Base-by-base conservation (phyloP, 257 asterid species). In the Apocynum venetum region DNA sequence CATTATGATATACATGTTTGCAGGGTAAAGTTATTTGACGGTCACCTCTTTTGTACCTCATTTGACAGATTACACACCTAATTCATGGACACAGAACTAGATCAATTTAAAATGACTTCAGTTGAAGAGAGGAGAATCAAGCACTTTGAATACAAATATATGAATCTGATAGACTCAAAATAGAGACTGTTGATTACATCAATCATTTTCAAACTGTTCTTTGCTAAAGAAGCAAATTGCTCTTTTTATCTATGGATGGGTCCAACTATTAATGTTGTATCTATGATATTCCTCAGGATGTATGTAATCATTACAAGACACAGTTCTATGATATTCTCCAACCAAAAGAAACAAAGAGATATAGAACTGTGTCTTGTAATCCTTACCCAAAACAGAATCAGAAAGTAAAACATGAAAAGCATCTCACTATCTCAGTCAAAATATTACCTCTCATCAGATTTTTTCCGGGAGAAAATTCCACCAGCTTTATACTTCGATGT, bases 31-130 rank as follows among this genome's bases (percentile, higher is more conserved):
- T 85, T 81, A 93, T 88, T 73, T 88, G 98, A 10, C 89, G 83
- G 76, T 93, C 98, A 38, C 98, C 97, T 82, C 96, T 83, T 90
- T 89, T 93, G 40, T 93, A 93, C 70, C 87, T 87, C 97, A 92
- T 91, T 84, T 93, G 97, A 85, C 98, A 93, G 78, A 93, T 93
- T 53, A 93, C 97, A 36, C 98, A 93, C 80, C 98, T 93, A 88
- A 76, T 82, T 64, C 44, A 79, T 83, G 76, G 19, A 85, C 48
- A 78, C 53, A 43, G 12, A 43, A 68, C 36, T 19, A 43, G 25
- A 19, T 7, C 1, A 1, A 8, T n/a, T 8, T 43, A 43, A 68
- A 68, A 68, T 19, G 53, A 53, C 53, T 67, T 67, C 51, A 67
- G 4, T 67, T 67, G 31, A 67, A 5, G 35, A 6, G 11, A 67